phyloP scores from a whole-genome alignment of 2,329 filamentous ascomycete species.

The Westerdykella ornata region DNA sequence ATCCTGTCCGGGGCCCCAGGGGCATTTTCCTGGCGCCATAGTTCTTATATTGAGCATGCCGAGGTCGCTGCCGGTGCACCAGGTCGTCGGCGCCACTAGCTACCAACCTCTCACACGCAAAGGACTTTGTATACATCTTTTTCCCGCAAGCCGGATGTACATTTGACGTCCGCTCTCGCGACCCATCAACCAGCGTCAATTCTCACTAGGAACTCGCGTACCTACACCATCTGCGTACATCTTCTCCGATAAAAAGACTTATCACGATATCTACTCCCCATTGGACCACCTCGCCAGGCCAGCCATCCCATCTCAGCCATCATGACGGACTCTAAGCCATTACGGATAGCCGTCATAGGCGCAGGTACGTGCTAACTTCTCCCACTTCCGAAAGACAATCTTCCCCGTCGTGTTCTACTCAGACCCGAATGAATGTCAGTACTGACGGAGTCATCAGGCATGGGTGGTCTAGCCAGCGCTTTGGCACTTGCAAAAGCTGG shows the following conservation, averaged over 20 bases:
- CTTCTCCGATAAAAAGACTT: no score
- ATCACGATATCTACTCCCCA: background rate
- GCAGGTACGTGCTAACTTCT: slow-evolving; percentile 17
- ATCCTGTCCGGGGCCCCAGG: no score
- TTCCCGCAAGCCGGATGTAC: slow-evolving; percentile 4
- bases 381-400: background rate
- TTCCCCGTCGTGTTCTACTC: background rate
- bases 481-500: slow-evolving; percentile 69
- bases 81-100: slow-evolving; percentile 2
- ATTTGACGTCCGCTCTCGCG: background rate
- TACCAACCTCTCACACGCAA: background rate
- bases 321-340: slow-evolving; percentile 21
- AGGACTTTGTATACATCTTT: slow-evolving; percentile 5
- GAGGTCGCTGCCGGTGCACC: slow-evolving; percentile 14
- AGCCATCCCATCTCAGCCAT: background rate
- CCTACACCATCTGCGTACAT: no score
- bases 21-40: background rate
- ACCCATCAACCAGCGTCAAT: background rate
- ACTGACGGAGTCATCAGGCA: slow-evolving; percentile 48
- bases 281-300: background rate
- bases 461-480: slow-evolving; percentile 69
- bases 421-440: background rate
- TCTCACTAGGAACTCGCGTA: no score
- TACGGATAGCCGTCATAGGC: slow-evolving; percentile 30
- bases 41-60: slow-evolving; percentile 11